A percentile compares a stretch with the other conserved stretches of the same genome.
phyloP scores from a whole-genome alignment of 2,329 filamentous ascomycete species.

The Colletotrichum graminicola region DNA sequence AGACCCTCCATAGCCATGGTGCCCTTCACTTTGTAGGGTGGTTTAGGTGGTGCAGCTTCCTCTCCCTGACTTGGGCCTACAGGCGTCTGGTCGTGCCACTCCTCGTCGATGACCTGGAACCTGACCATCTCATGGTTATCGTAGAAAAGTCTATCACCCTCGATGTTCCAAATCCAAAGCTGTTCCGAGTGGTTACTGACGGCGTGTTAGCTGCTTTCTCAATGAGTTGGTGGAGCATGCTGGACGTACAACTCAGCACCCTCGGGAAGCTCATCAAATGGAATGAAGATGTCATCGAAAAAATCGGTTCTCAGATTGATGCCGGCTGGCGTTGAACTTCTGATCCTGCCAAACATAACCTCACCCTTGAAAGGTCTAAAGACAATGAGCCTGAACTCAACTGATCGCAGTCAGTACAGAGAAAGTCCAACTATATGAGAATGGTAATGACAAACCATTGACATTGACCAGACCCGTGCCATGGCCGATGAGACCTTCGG shows the following conservation, averaged over 20 bases:
- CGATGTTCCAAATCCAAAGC: slow-evolving; percentile 86
- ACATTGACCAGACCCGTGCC: slow-evolving; percentile 94
- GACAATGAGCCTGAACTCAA: slow-evolving; percentile 92
- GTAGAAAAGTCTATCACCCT: slow-evolving; percentile 82
- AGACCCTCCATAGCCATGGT: slow-evolving; percentile 74
- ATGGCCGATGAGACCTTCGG: slow-evolving; percentile 93
- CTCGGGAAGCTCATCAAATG: slow-evolving; percentile 78
- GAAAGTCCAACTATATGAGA: background rate
- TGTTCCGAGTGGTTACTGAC: slow-evolving; percentile 78
- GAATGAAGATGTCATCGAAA: slow-evolving; percentile 92
- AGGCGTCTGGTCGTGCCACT: slow-evolving; percentile 91
- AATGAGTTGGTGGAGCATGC: slow-evolving; percentile 6
- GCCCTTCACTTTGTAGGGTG: slow-evolving; percentile 78
- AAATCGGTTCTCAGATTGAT: slow-evolving; percentile 89
- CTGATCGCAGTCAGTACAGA: slow-evolving; percentile 59
- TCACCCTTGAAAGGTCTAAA: slow-evolving; percentile 97
- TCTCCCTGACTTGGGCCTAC: slow-evolving; percentile 73
- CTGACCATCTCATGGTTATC: slow-evolving; percentile 91
- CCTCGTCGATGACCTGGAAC: slow-evolving; percentile 86
- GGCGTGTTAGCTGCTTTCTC: slow-evolving; percentile 45
- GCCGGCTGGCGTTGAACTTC: slow-evolving; percentile 76
- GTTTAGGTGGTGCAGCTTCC: slow-evolving; percentile 71
- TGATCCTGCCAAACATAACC: slow-evolving; percentile 87
- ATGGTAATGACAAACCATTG: slow-evolving; percentile 71
- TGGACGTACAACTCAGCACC: slow-evolving; percentile 79